Evolutionary conservation across 2,329 filamentous ascomycete genomes (phyloP), one percentile per base, ranked within the genome.

Genomic region (Bipolaris sorokiniana): DNA sequence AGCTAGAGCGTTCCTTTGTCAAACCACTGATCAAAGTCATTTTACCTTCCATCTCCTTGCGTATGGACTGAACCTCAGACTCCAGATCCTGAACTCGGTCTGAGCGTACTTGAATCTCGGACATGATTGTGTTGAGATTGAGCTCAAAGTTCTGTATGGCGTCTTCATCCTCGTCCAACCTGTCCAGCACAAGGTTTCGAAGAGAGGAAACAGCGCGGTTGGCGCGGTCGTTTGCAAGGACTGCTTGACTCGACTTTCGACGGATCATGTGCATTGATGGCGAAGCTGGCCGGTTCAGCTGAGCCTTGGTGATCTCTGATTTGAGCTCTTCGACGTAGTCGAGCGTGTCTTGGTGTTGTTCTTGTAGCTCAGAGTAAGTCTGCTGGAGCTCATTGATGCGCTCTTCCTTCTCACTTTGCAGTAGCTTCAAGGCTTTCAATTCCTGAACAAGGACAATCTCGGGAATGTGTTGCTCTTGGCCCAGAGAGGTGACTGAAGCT

Each of bases 41-140:
- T 84, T 99, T 99, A 61, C 86, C 88, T 73, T 99, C 95, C 89
- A 98, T 96, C 76, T 99, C 95, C 80, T 92, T 97, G 81, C 91
- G 95, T 20, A 92, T 86, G 3, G 87, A 88, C 23, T 88, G 82
- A 54, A 97, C 86, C 66, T 97, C 94, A 5, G 88, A 87, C 76
- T 99, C 95, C 13, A 99, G 82, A 68, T 93, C 88, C 71, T 96
- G 91, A 51, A 97, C 93, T 26, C 93, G 88, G 75, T 98, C 93
- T 37, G 93, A 93, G 40, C 93, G 88, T 9, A 84, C 84, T 63
- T 97, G 90, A 33, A 99, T 82, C 74, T 99, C 95, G 67, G 95
- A 91, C 88, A 97, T 94, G 56, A 94, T 92, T 1, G 91, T 86
- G 70, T 95, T 95, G 40, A 99, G 81, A 72, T 97, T 96, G 46